A percentile compares a stretch with the other conserved stretches of the same genome.
phyloP scores from a whole-genome alignment of 1,284 basidiomycete genomes.

The Puccinia hordei region DNA sequence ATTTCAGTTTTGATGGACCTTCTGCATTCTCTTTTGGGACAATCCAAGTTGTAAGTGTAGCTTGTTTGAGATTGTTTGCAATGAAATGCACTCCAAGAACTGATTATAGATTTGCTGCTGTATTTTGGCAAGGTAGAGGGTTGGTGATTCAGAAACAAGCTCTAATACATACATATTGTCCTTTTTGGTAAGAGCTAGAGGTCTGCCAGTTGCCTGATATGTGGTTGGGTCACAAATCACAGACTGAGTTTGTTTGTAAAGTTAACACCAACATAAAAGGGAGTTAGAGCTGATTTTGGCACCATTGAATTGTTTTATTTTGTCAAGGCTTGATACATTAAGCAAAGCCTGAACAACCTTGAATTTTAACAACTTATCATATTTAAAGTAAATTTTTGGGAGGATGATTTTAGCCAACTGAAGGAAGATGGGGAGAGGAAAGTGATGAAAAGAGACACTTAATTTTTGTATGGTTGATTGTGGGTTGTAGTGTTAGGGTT shows the following conservation, averaged over 20 bases:
- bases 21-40: neutral
- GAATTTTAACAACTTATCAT: too few relatives aligned
- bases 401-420: too few relatives aligned
- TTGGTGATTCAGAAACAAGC: neutral
- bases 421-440: too few relatives aligned
- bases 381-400: too few relatives aligned
- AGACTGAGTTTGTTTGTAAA: neutral
- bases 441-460: too few relatives aligned
- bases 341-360: too few relatives aligned
- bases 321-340: too few relatives aligned
- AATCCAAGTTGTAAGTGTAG: neutral
- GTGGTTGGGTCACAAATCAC: too few relatives aligned
- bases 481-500: too few relatives aligned
- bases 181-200: neutral
- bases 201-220: neutral
- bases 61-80: conserved; percentile 18
- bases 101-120: neutral
- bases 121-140: too few relatives aligned
- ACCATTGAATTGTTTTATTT: neutral
- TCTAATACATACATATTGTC: neutral
- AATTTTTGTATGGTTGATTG: too few relatives aligned
- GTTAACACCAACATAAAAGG: conserved; percentile 2
- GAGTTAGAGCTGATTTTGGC: neutral
- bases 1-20: neutral
- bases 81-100: neutral